Evolutionary conservation across 2,329 filamentous ascomycete species (phyloP).

Genomic region (Orbilia ellipsospora): DNA sequence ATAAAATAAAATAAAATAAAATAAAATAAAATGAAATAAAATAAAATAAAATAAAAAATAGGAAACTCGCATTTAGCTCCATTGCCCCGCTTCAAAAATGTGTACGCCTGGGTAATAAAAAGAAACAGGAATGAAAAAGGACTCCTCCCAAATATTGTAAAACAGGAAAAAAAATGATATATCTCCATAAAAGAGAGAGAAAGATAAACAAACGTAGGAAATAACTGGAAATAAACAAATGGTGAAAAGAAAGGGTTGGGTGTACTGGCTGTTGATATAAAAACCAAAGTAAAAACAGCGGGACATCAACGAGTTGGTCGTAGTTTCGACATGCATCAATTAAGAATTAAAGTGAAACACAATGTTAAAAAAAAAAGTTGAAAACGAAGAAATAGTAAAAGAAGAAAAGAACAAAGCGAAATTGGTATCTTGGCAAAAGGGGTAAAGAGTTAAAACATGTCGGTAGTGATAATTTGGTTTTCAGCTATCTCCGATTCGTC

Average conservation of each 20-base stretch:
- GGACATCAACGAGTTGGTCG: neutral
- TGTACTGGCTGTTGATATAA: neutral
- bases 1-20: constrained; percentile 1
- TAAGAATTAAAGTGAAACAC: constrained; percentile 8
- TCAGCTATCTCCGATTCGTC: constrained; percentile 43
- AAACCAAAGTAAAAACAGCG: neutral
- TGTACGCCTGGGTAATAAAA: too few species aligned
- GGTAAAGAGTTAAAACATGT: too few species aligned
- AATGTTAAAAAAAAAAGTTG: constrained; percentile 8
- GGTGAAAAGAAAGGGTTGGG: neutral
- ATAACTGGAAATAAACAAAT: neutral
- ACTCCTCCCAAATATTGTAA: neutral
- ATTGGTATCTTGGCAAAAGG: too few species aligned
- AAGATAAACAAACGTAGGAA: neutral
- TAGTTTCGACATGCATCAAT: neutral
- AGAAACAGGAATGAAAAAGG: neutral
- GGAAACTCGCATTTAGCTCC: constrained; percentile 16
- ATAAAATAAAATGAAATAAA: neutral
- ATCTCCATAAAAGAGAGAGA: constrained; percentile 5
- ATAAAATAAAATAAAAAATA: constrained; percentile 2
- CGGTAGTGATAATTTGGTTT: too few species aligned
- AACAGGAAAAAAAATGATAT: neutral
- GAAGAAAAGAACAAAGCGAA: too few species aligned
- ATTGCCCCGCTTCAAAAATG: constrained; percentile 25
- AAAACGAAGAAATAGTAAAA: too few species aligned